These are phyloP conservation scores for Zygosaccharomyces gambellarensis DNA, from an alignment of 805 yeast species.

Conservation along the genomic window DNA sequence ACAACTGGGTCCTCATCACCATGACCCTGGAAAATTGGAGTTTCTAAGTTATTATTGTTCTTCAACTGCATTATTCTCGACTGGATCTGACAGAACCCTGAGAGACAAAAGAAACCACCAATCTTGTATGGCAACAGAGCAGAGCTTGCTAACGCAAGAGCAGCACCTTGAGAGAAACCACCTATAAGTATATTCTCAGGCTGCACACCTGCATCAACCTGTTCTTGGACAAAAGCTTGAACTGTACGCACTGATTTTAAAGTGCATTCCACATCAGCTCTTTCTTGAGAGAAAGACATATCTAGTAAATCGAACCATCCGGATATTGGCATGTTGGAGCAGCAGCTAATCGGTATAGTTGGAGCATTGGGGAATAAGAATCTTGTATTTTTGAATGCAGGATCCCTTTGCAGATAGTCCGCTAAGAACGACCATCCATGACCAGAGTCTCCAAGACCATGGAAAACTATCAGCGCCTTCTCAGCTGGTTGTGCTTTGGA, in stretches of 20 bases:
- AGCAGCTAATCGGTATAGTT: slow-evolving; percentile 56
- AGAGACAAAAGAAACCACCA: slow-evolving; percentile 72
- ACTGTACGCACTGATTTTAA: slow-evolving; percentile 45
- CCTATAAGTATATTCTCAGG: slow-evolving; percentile 77
- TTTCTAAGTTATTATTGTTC: slow-evolving; percentile 45
- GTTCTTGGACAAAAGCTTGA: slow-evolving; percentile 45
- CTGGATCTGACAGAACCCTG: slow-evolving; percentile 57
- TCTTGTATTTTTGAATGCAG: slow-evolving; percentile 50
- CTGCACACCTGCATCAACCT: slow-evolving; percentile 49
- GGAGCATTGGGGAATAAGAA: slow-evolving; percentile 95
- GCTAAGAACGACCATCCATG: slow-evolving; percentile 85
- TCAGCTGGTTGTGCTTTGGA: slow-evolving; percentile 39
- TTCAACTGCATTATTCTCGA: slow-evolving; percentile 18
- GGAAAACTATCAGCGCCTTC: slow-evolving; percentile 70
- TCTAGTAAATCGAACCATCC: slow-evolving; percentile 81
- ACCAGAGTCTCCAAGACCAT: slow-evolving; percentile 91
- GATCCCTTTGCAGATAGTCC: slow-evolving; percentile 46
- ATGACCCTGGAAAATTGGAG: slow-evolving; percentile 86
- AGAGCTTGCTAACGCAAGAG: slow-evolving; percentile 61
- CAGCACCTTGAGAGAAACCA: slow-evolving; percentile 95
- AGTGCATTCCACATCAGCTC: slow-evolving; percentile 52
- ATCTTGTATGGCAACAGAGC: slow-evolving; percentile 53
- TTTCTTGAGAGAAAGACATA: slow-evolving; percentile 42
- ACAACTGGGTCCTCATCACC: slow-evolving; percentile 76
- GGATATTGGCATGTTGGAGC: slow-evolving; percentile 64